Conservation (phyloP, 805 yeast species). For the Ogataea neopini region DNA sequence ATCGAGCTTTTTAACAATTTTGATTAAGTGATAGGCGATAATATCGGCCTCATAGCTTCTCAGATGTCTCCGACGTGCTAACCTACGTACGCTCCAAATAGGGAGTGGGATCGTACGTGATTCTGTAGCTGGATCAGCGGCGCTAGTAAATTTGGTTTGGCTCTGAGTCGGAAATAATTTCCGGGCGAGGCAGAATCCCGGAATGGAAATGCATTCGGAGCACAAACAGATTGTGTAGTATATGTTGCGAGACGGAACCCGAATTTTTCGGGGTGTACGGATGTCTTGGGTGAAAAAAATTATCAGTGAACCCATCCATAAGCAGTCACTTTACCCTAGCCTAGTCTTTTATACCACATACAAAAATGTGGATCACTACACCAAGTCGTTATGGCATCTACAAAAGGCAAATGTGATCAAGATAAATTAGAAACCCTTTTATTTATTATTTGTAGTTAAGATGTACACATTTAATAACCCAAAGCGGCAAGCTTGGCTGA, state of each 20-base stretch:
- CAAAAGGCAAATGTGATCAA: slow-evolving; percentile 2
- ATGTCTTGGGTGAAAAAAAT: background rate
- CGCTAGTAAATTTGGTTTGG: too few species aligned
- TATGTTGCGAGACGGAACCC: background rate
- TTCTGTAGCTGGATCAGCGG: too few species aligned
- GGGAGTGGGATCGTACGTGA: too few species aligned
- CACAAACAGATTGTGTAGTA: background rate
- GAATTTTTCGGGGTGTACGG: background rate
- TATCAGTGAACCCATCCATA: too few species aligned
- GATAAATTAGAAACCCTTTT: slow-evolving; percentile 22
- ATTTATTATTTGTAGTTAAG: slow-evolving; percentile 17
- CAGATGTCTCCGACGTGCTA: background rate
- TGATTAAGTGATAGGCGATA: background rate
- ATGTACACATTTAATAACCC: slow-evolving; percentile 77
- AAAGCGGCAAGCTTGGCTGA: slow-evolving; percentile 92
- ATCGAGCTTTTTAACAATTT: slow-evolving; percentile 1
- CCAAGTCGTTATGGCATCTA: too few species aligned
- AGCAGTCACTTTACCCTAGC: too few species aligned
- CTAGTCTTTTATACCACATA: too few species aligned
- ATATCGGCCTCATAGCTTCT: background rate
- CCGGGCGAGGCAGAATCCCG: background rate
- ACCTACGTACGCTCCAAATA: too few species aligned
- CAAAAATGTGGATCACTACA: background rate
- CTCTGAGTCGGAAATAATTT: too few species aligned
- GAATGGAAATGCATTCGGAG: background rate